These are phyloP conservation scores for Penicillium waksmanii DNA, from an alignment of 495 filamentous ascomycete genomes.

Conservation along the genomic window DNA sequence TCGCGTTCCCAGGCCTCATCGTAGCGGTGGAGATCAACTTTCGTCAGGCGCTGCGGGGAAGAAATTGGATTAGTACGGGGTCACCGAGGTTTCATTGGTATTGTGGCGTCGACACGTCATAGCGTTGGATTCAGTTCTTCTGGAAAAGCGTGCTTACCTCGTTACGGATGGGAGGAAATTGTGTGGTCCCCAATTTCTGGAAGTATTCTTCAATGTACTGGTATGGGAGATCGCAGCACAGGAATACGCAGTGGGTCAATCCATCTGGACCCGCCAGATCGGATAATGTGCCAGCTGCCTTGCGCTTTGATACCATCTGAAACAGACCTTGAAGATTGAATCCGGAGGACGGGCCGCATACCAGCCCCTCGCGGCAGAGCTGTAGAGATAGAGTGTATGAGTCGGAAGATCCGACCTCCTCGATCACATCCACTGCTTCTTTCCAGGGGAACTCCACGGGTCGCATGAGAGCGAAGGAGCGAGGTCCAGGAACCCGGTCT, in stretches of 20 bases:
- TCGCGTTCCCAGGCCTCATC: slow-evolving; percentile 57
- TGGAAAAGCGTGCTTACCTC: slow-evolving; percentile 41
- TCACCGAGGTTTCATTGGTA: background rate
- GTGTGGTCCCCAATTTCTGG: slow-evolving; percentile 49
- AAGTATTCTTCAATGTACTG: slow-evolving; percentile 66
- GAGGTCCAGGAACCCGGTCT: slow-evolving; percentile 60
- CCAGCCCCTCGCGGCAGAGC: slow-evolving; percentile 59
- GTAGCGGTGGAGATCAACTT: slow-evolving; percentile 58
- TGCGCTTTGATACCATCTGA: slow-evolving; percentile 53
- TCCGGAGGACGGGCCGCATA: slow-evolving; percentile 64
- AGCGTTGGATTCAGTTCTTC: background rate
- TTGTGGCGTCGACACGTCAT: slow-evolving; percentile 5
- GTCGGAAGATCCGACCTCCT: slow-evolving; percentile 56
- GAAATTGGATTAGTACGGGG: background rate
- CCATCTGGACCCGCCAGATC: slow-evolving; percentile 50
- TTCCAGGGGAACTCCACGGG: slow-evolving; percentile 63
- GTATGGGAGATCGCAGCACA: slow-evolving; percentile 65
- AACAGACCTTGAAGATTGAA: slow-evolving; percentile 59
- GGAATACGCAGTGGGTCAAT: slow-evolving; percentile 59
- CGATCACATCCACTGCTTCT: slow-evolving; percentile 53
- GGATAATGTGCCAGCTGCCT: slow-evolving; percentile 44
- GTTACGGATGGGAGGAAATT: slow-evolving; percentile 62
- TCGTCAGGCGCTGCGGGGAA: slow-evolving; percentile 41
- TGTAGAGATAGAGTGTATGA: slow-evolving; percentile 58
- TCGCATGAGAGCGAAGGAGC: slow-evolving; percentile 54